Conservation (phyloP, 83 land plant genomes). For the Thuja plicata region DNA sequence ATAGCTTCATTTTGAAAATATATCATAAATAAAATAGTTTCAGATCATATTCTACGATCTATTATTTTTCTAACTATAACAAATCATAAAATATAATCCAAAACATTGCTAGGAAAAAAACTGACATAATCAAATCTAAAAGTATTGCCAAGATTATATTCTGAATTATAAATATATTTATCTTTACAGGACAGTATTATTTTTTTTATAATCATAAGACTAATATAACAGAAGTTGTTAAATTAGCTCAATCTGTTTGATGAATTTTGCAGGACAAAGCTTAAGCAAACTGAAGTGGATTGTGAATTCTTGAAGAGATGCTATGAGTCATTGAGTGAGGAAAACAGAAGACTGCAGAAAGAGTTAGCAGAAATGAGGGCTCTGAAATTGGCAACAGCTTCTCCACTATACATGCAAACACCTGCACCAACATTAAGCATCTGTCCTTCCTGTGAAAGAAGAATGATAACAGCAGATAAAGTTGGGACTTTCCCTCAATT, state of each 20-base stretch:
- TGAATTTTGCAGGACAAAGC: constrained; percentile 27
- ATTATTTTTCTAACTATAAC: too few species aligned
- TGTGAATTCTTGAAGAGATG: constrained; percentile 45
- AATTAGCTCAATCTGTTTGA: not conserved
- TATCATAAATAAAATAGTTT: too few species aligned
- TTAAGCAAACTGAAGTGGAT: constrained; percentile 52
- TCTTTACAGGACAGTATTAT: too few species aligned
- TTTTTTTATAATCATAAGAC: too few species aligned
- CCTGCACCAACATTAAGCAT: constrained; percentile 25
- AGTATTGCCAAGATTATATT: too few species aligned
- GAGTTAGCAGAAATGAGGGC: constrained; percentile 55
- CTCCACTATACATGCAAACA: constrained; percentile 28
- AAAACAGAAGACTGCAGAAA: constrained; percentile 44
- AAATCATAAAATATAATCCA: too few species aligned
- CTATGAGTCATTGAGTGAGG: constrained; percentile 42
- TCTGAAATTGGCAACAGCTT: constrained; percentile 22
- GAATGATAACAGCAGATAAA: constrained; percentile 1
- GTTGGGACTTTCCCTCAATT: constrained; percentile 16
- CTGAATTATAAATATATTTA: too few species aligned
- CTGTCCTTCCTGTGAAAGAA: constrained; percentile 54
- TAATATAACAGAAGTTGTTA: not conserved
- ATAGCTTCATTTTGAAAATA: too few species aligned
- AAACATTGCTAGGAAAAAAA: too few species aligned
- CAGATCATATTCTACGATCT: too few species aligned
- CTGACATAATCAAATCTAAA: too few species aligned